Evolutionary conservation across 176 grass and related monocot genomes (phyloP).

Genomic region (Hordeum vulgare): MorexV3_pseudomolecules_assembly NC_058520.1:162710210-162710709

Average conservation of each 20-base stretch:
- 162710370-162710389: not conserved
- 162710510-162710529: not conserved
- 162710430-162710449: not conserved
- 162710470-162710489: not conserved
- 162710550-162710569: not conserved
- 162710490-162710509: too few relatives aligned
- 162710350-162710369: not conserved
- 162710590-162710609: not conserved
- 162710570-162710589: not conserved
- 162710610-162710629: not conserved
- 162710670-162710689: too few relatives aligned
- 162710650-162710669: too few relatives aligned
- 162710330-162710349: not conserved
- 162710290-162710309: not conserved
- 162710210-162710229: not conserved
- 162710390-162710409: not conserved
- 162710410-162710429: not conserved
- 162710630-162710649: not conserved
- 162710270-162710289: not conserved
- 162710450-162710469: not conserved
- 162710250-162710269: not conserved
- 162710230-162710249: not conserved
- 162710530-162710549: not conserved
- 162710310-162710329: not conserved
- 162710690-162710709: too few relatives aligned